A percentile compares a stretch with the other conserved stretches of the same genome.
phyloP scores from a whole-genome alignment of 176 grass and related monocot genomes.

The Oryza meyeriana region DNA sequence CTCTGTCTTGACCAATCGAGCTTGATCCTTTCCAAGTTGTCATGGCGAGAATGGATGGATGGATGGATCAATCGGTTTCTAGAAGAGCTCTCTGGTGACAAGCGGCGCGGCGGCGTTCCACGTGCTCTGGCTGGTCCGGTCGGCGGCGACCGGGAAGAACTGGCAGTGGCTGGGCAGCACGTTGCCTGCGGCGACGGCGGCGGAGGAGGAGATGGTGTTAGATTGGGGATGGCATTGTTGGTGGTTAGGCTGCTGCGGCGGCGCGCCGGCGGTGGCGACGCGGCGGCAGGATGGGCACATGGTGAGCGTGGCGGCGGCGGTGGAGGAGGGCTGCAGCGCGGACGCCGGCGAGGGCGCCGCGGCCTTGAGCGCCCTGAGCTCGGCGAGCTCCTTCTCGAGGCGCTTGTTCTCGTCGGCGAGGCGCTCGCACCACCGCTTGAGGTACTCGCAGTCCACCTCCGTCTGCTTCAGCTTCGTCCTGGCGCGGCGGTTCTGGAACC shows the following conservation, averaged over 20 bases:
- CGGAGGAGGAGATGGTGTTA: background rate
- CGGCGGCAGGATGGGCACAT: conserved; percentile 96
- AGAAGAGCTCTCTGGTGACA: conserved; percentile 55
- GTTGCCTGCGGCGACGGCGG: background rate
- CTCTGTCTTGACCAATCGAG: background rate
- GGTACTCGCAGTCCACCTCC: conserved; percentile 96
- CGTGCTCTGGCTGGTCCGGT: conserved; percentile 34
- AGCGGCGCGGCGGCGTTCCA: conserved; percentile 46
- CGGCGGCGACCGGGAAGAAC: conserved; percentile 45
- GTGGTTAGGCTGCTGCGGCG: background rate
- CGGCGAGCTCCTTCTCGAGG: conserved; percentile 86
- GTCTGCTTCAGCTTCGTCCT: conserved; percentile 98
- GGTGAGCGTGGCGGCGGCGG: conserved; percentile 61
- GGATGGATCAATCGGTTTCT: background rate
- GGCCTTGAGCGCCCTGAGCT: conserved; percentile 80
- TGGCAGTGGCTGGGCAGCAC: conserved; percentile 54
- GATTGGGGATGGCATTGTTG: conserved; percentile 32
- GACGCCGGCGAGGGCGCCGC: conserved; percentile 26
- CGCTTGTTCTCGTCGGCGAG: conserved; percentile 89
- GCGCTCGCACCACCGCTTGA: conserved; percentile 92
- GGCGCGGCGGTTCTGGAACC: conserved; percentile 92
- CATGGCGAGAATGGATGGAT: background rate
- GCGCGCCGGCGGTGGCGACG: conserved; percentile 37
- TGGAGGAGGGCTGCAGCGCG: conserved; percentile 22
- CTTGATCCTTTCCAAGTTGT: background rate